phyloP scores from a whole-genome alignment of 768 basidiomycete genomes.

The Collybia mongolica region DNA sequence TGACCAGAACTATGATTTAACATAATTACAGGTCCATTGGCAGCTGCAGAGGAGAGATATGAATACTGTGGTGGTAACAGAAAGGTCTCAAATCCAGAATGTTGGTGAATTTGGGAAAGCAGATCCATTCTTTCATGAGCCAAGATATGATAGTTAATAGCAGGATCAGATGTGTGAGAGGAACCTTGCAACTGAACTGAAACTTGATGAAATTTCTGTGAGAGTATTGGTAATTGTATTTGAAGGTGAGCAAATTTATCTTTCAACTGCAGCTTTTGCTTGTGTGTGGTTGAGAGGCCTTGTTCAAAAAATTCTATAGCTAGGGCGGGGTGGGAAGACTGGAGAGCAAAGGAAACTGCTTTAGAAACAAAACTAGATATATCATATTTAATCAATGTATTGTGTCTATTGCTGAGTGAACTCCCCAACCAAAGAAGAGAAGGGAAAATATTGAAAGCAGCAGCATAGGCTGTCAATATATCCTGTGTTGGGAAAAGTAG shows the following conservation, averaged over 20 bases:
- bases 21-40: constrained; percentile 32
- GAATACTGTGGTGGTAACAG: constrained; percentile 19
- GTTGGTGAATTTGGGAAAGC: constrained; percentile 23
- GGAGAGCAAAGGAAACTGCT: constrained; percentile 4
- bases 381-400: neutral
- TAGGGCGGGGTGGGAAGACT: neutral
- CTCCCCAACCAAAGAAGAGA: too few relatives aligned
- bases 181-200: neutral
- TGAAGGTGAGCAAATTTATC: neutral
- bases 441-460: too few relatives aligned
- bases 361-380: neutral
- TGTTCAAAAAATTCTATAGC: constrained; percentile 7
- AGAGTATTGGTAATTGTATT: neutral
- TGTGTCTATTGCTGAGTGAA: neutral
- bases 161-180: neutral
- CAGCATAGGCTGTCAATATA: neutral
- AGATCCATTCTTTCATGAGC: constrained; percentile 6
- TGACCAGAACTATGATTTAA: constrained; percentile 23
- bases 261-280: constrained; percentile 4
- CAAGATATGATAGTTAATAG: neutral
- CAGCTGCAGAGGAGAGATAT: constrained; percentile 23
- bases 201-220: neutral
- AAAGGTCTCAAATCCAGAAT: constrained; percentile 31
- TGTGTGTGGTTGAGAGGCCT: constrained; percentile 6
- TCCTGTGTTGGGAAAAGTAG: neutral